These are phyloP conservation scores for Raffaelea deltoideospora DNA, from an alignment of 2,329 filamentous ascomycete genomes.

Conservation along the genomic window DNA sequence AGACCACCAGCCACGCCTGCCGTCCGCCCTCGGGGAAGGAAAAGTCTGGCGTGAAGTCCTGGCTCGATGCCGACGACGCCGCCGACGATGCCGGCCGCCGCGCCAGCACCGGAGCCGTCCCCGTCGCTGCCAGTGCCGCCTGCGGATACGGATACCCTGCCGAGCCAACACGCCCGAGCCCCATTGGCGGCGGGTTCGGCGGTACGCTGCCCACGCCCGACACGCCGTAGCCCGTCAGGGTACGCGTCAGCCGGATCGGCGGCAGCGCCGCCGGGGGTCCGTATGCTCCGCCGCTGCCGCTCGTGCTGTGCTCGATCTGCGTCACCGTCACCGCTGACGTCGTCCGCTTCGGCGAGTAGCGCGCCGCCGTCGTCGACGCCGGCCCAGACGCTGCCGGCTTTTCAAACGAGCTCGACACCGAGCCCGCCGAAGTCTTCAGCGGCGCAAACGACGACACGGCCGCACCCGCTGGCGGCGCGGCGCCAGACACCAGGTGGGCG, in stretches of 20 bases:
- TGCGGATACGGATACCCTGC: too few species aligned
- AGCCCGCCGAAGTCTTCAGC: background rate
- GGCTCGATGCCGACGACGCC: background rate
- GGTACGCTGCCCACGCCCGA: background rate
- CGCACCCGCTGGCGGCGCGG: background rate
- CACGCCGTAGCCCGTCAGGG: background rate
- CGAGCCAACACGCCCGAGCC: too few species aligned
- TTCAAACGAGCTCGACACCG: too few species aligned
- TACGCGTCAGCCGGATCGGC: background rate
- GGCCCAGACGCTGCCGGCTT: too few species aligned
- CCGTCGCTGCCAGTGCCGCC: background rate
- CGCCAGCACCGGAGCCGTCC: background rate
- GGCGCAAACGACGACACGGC: too few species aligned
- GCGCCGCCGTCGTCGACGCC: too few species aligned
- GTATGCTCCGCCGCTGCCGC: too few species aligned
- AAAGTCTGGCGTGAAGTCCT: slow-evolving; percentile 5
- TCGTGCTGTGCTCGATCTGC: too few species aligned
- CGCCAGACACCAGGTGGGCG: background rate
- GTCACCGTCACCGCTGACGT: too few species aligned
- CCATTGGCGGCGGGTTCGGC: too few species aligned
- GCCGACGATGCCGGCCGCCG: background rate
- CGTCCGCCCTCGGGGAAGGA: slow-evolving; percentile 62
- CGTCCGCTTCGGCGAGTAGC: too few species aligned
- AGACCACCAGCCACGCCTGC: slow-evolving; percentile 58
- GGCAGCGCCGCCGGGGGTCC: background rate